Evolutionary conservation across 2,329 filamentous ascomycete genomes (phyloP).

Genomic region (Coniella vitis): DNA sequence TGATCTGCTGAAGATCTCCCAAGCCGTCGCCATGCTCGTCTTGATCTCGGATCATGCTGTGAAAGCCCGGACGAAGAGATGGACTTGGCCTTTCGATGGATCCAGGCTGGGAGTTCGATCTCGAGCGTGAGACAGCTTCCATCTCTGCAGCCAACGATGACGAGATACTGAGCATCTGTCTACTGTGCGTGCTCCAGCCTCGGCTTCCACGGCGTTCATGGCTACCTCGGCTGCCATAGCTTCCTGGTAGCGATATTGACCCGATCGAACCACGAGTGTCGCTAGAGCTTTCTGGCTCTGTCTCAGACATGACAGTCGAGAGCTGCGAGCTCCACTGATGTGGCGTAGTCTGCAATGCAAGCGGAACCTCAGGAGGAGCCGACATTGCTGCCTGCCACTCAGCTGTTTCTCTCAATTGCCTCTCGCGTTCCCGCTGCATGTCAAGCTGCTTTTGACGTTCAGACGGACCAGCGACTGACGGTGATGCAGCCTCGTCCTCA

Average conservation of each 20-base stretch:
- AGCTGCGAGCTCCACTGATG: slow-evolving; percentile 60
- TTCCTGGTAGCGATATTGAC: slow-evolving; percentile 22
- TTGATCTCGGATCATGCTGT: slow-evolving; percentile 43
- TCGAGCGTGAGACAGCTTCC: slow-evolving; percentile 31
- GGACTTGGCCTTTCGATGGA: slow-evolving; percentile 45
- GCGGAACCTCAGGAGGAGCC: slow-evolving; percentile 22
- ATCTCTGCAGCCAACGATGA: slow-evolving; percentile 43
- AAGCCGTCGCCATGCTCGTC: slow-evolving; percentile 61
- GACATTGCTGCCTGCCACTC: slow-evolving; percentile 20
- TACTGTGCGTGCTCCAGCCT: slow-evolving; percentile 42
- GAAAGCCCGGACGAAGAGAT: slow-evolving; percentile 26
- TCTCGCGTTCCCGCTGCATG: slow-evolving; percentile 14
- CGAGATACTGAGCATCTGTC: slow-evolving; percentile 51
- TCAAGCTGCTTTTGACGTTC: slow-evolving; percentile 16
- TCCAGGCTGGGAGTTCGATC: slow-evolving; percentile 34
- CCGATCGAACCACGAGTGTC: slow-evolving; percentile 37
- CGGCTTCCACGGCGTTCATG: slow-evolving; percentile 39
- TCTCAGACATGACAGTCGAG: slow-evolving; percentile 57
- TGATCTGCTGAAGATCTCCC: slow-evolving; percentile 49
- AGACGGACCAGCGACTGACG: slow-evolving; percentile 14
- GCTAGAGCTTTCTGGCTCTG: slow-evolving; percentile 45
- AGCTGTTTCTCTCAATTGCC: slow-evolving; percentile 7
- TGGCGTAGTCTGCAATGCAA: slow-evolving; percentile 39
- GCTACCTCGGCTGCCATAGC: slow-evolving; percentile 18
- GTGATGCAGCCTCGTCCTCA: slow-evolving; percentile 13